Evolutionary conservation across 192 early-diverging fungal genomes (phyloP).

Genomic region (Diversispora epigaea): DNA sequence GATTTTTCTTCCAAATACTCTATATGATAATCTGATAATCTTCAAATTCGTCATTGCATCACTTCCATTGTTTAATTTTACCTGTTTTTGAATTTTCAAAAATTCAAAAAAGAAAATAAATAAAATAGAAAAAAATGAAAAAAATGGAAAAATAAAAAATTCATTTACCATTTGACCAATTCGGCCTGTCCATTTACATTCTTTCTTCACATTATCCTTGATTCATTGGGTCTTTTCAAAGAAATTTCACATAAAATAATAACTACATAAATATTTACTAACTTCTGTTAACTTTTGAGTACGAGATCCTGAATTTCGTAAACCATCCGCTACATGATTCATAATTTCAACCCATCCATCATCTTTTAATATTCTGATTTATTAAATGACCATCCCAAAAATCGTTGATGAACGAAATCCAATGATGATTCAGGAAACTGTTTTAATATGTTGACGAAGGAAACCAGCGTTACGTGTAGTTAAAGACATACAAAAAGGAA

Average conservation of each 20-base stretch:
- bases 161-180: constrained; percentile 6
- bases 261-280: background rate
- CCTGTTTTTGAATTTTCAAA: background rate
- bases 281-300: background rate
- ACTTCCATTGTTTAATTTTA: background rate
- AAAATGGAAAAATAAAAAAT: background rate
- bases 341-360: constrained; percentile 27
- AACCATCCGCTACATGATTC: background rate
- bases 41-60: too few species aligned
- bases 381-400: constrained; percentile 26
- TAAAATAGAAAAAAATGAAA: background rate
- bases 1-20: too few species aligned
- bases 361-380: constrained; percentile 3
- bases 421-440: constrained; percentile 24
- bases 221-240: background rate
- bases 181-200: background rate
- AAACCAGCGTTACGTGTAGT: background rate
- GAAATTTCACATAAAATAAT: background rate
- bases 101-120: background rate
- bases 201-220: background rate
- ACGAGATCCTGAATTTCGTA: background rate
- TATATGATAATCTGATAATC: too few species aligned
- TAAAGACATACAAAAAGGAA: background rate
- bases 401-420: constrained; percentile 26
- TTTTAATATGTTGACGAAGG: constrained; percentile 9